phyloP scores from a whole-genome alignment of 805 yeast species.

The Pichia californica region DNA sequence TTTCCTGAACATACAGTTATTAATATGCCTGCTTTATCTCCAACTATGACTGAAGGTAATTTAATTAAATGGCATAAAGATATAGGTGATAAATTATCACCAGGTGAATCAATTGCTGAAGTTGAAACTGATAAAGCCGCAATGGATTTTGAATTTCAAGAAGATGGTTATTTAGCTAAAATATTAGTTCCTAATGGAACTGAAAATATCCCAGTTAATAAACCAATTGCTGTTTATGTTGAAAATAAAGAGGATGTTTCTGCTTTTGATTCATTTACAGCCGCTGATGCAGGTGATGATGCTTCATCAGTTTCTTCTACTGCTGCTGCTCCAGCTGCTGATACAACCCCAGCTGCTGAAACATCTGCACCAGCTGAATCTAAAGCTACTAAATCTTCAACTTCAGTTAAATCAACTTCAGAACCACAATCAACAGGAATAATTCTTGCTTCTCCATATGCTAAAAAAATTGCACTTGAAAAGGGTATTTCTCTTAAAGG shows the following conservation, averaged over 20 bases:
- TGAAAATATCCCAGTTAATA: slow-evolving; percentile 86
- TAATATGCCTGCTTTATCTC: slow-evolving; percentile 98
- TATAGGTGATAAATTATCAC: slow-evolving; percentile 79
- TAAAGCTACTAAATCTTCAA: slow-evolving; percentile 17
- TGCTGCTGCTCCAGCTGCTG: slow-evolving; percentile 30
- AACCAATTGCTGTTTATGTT: slow-evolving; percentile 95
- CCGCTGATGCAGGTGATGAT: slow-evolving; percentile 66
- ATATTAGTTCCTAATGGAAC: slow-evolving; percentile 78
- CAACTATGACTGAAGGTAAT: slow-evolving; percentile 97
- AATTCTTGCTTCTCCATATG: slow-evolving; percentile 91
- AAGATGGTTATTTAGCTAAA: slow-evolving; percentile 89
- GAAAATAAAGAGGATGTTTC: slow-evolving; percentile 78
- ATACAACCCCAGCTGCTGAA: slow-evolving; percentile 7
- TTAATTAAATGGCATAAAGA: slow-evolving; percentile 84
- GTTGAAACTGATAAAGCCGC: slow-evolving; percentile 97
- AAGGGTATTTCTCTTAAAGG: slow-evolving; percentile 82
- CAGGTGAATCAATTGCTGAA: slow-evolving; percentile 95
- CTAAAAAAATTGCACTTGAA: slow-evolving; percentile 88
- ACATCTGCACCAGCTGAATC: slow-evolving; percentile 26
- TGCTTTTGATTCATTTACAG: slow-evolving; percentile 82
- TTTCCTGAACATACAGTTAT: slow-evolving; percentile 66
- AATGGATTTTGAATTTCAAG: slow-evolving; percentile 98
- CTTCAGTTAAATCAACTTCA: slow-evolving; percentile 29
- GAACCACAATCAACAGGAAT: slow-evolving; percentile 48
- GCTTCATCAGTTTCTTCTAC: slow-evolving; percentile 39